Conservation (phyloP, 202 grass and related monocot genomes). For the Cymbopogon flexuosus region DNA sequence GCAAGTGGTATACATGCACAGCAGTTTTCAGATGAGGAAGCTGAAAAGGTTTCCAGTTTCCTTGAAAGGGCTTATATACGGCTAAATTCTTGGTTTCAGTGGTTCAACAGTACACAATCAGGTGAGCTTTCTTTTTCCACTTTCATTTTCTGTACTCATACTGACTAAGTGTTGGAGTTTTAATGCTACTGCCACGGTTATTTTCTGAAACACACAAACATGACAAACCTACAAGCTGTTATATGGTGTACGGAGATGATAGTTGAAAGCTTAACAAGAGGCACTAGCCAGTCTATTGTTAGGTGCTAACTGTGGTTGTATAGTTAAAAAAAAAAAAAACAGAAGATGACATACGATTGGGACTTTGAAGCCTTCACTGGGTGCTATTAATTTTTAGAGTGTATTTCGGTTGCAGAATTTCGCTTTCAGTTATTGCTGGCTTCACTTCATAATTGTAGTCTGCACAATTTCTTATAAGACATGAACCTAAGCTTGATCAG, state of each 20-base stretch:
- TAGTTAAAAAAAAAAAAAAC: neutral
- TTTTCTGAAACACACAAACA: conserved; percentile 9
- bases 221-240: neutral
- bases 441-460: neutral
- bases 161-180: neutral
- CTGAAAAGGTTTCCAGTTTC: conserved; percentile 68
- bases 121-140: conserved; percentile 47
- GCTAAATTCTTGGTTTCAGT: conserved; percentile 92
- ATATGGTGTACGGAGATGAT: neutral
- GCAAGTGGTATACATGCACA: conserved; percentile 54
- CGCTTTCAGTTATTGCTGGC: neutral
- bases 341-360: neutral
- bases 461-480: neutral
- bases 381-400: neutral
- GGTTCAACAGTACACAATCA: conserved; percentile 86
- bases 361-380: neutral
- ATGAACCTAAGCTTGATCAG: conserved; percentile 5
- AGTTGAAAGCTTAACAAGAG: neutral
- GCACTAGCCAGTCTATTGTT: neutral
- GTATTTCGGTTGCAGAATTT: neutral
- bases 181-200: neutral
- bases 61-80: conserved; percentile 75
- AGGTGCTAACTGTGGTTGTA: neutral
- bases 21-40: conserved; percentile 63
- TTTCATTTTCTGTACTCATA: neutral